A percentile compares a stretch with the other conserved stretches of the same genome.
Evolutionary conservation across 2,329 filamentous ascomycete genomes (phyloP).

Genomic region (Arthroderma sp.): DNA sequence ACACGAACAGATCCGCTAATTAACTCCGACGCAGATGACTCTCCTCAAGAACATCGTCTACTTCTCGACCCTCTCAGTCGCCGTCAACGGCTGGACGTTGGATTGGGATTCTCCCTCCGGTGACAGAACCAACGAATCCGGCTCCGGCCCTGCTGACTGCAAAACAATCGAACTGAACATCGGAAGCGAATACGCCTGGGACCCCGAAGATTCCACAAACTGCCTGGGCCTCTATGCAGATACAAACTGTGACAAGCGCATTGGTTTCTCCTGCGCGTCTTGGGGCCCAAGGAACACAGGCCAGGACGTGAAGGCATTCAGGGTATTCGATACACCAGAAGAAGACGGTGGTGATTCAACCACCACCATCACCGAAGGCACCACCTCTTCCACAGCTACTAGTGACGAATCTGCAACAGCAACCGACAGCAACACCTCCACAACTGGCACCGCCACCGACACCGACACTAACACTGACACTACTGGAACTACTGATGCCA

Average conservation of each 20-base stretch:
- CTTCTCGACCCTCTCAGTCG: not conserved
- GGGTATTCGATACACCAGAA: not conserved
- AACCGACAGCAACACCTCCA: no score
- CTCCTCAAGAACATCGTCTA: no score
- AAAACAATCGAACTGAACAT: slow-evolving; percentile 1
- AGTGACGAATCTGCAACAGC: no score
- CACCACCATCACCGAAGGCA: no score
- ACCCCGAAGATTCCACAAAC: not conserved
- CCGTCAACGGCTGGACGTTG: slow-evolving; percentile 1
- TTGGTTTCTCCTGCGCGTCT: slow-evolving; percentile 1
- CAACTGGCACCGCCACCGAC: no score
- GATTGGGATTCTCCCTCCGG: not conserved
- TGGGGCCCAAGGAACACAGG: slow-evolving; percentile 4
- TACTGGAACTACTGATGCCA: no score
- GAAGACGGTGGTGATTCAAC: no score
- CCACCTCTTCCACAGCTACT: no score
- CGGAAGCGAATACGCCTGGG: slow-evolving; percentile 3
- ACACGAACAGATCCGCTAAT: no score
- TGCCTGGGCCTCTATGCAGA: slow-evolving; percentile 3
- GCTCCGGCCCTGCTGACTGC: not conserved
- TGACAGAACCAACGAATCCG: not conserved
- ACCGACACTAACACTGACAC: no score
- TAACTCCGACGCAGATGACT: no score
- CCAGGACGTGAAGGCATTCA: slow-evolving; percentile 1
- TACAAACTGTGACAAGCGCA: not conserved